Evolutionary conservation across 2,329 filamentous ascomycete species (phyloP).

Genomic region (Aspergillus pseudoviridinutans): DNA sequence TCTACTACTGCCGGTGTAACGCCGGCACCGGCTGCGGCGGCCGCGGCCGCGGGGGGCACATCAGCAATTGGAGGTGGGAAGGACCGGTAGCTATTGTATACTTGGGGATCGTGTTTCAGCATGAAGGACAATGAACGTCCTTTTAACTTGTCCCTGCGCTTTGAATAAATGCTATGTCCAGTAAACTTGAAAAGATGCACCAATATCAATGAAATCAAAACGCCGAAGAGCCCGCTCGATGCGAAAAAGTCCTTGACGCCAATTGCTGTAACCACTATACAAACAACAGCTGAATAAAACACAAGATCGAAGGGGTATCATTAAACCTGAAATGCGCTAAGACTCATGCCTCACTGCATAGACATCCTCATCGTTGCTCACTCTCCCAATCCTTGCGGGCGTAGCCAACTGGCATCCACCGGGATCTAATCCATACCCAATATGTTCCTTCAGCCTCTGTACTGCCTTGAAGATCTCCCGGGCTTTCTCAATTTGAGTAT

Average conservation of each 20-base stretch:
- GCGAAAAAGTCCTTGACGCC: neutral
- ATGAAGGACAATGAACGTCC: neutral
- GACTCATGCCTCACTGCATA: constrained; percentile 27
- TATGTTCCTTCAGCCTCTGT: constrained; percentile 46
- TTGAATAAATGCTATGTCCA: neutral
- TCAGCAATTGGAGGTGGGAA: constrained; percentile 12
- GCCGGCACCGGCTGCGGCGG: constrained; percentile 5
- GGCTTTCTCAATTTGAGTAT: constrained; percentile 45
- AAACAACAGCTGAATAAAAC: neutral
- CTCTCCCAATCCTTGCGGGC: constrained; percentile 46
- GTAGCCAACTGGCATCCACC: constrained; percentile 53
- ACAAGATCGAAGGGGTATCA: constrained; percentile 1
- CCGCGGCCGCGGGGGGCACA: constrained; percentile 14
- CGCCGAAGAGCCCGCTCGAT: neutral
- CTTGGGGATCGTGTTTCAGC: neutral
- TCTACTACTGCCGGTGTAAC: constrained; percentile 4
- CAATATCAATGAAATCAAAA: neutral
- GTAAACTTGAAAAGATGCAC: neutral
- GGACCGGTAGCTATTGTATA: constrained; percentile 8
- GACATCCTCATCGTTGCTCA: constrained; percentile 50
- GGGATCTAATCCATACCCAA: constrained; percentile 52
- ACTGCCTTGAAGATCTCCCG: constrained; percentile 44
- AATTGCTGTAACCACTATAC: neutral
- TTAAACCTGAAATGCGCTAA: neutral
- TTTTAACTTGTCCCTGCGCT: neutral